Percentiles rank a stretch among this genome's conserved stretches.
Conservation (phyloP, 176 grass and related monocot genomes). For the Oryza rufipogon region DNA sequence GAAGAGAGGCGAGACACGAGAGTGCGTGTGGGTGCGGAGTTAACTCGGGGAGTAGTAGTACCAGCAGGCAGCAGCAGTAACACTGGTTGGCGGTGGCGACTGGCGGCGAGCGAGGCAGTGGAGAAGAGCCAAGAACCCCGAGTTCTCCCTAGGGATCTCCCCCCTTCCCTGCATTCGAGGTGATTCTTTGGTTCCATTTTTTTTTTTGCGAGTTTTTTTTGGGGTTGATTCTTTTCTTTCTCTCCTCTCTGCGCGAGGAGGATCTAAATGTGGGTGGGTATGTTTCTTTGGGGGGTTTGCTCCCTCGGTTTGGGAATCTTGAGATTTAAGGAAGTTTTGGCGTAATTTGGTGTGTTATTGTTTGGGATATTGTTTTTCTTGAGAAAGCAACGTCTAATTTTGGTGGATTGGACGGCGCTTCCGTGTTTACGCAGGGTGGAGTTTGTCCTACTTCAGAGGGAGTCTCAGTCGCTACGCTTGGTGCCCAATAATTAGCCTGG, state of each 20-base stretch:
- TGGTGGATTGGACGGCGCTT: conserved; percentile 32
- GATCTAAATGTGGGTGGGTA: conserved; percentile 42
- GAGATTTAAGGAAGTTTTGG: conserved; percentile 26
- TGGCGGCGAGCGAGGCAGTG: conserved; percentile 4
- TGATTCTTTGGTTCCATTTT: conserved; percentile 21
- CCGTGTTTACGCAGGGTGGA: conserved; percentile 36
- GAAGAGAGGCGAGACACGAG: not conserved
- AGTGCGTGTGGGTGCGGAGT: conserved; percentile 24
- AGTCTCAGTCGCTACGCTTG: conserved; percentile 20
- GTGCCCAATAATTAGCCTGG: conserved; percentile 7
- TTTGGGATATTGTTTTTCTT: conserved; percentile 44
- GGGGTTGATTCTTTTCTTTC: not conserved
- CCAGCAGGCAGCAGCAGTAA: conserved; percentile 16
- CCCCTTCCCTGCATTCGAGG: conserved; percentile 43
- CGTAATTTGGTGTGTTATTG: conserved; percentile 38
- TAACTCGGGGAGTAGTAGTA: conserved; percentile 32
- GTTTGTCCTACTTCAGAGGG: conserved; percentile 14
- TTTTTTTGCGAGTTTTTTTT: not conserved
- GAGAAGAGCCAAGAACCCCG: conserved; percentile 30
- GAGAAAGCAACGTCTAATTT: conserved; percentile 24
- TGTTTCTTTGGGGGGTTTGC: conserved; percentile 34
- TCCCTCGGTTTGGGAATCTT: not conserved
- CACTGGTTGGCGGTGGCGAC: conserved; percentile 40
- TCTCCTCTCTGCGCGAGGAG: not conserved
- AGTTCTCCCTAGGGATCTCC: conserved; percentile 42